Evolutionary conservation across 495 filamentous ascomycete species (phyloP), one percentile per base, ranked within the genome.

Genomic region (Diplogelasinospora grovesii): DNA sequence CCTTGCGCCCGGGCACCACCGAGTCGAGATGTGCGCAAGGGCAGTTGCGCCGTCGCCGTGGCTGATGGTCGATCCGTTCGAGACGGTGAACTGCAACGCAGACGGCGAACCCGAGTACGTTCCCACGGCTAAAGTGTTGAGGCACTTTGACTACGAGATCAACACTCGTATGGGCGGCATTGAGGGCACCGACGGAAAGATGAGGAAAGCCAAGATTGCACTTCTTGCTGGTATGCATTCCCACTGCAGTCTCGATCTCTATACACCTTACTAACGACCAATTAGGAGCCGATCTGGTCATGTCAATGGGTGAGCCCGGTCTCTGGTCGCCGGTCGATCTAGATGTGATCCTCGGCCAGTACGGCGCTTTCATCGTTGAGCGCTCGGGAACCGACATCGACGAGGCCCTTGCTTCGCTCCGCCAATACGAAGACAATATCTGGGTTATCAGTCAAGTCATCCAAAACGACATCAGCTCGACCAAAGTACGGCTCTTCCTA

Each of bases 331-430:
- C 81, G 31, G 74, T 79, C 39, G 89, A 96, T 73, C 64, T 96
- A 33, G 78, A 88, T 52, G 81, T 89, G 40, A 95, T 95, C 49
- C 70, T 97, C n/a, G 80, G 85, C 27, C 69, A 76, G 57, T 94
- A 85, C 56, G 89, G 89, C 18, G 79, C 83, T 8, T 95, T 94
- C 63, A 88, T 94, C 44, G 77, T 96, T 31, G 88, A 96, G 61
- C 81, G 89, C 26, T 79, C 75, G 27, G 89, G 89, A n/a, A 92
- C 88, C 13, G 86, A 92, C 49, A 82, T 92, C 43, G 83, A 89
- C 45, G 84, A 89, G 49, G 86, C 87, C 3, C 67, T 92, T 15
- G 77, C 81, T 19, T 77, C 73, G 31, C 68, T 94, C 28, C 78
- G 86, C 53, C 78, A 79, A 23, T 80, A 69, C 58, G 65, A 74